These are phyloP conservation scores for Carex sylvatica DNA, from an alignment of 202 grass and related monocot species.

Conservation along the genomic window DNA sequence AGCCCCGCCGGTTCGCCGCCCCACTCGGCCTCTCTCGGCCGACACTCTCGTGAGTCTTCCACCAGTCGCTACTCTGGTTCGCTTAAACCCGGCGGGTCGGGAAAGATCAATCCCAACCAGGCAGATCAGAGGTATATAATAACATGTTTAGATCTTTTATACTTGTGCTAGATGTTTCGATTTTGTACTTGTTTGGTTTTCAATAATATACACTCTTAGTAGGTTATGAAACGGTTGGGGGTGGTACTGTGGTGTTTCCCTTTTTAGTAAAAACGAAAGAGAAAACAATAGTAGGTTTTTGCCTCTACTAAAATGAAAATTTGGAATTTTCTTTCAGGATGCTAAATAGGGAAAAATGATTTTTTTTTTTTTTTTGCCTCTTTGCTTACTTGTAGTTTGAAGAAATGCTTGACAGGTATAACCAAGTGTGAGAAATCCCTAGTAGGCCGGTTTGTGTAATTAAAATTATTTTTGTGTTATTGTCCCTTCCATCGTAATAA, in stretches of 20 bases:
- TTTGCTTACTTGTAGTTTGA: not conserved
- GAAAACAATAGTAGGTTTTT: not conserved
- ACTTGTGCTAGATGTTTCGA: not conserved
- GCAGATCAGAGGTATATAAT: constrained; percentile 13
- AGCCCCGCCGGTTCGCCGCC: constrained; percentile 64
- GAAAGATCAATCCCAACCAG: constrained; percentile 27
- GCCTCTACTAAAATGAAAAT: too few relatives aligned
- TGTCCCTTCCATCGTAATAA: not conserved
- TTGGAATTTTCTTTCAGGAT: not conserved
- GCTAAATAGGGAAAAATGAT: not conserved
- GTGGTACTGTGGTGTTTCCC: not conserved
- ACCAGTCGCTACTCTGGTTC: constrained; percentile 66
- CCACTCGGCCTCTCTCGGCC: constrained; percentile 40
- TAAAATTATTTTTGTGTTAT: not conserved
- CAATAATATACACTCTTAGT: not conserved
- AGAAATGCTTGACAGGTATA: not conserved
- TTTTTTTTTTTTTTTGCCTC: too few relatives aligned
- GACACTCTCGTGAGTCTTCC: constrained; percentile 60
- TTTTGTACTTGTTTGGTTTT: not conserved
- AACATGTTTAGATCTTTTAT: not conserved
- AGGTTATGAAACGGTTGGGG: not conserved
- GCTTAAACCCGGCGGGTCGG: constrained; percentile 28
- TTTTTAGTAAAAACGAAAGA: not conserved
- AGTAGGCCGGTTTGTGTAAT: not conserved
- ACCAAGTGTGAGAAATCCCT: not conserved